Conservation (phyloP, 2,329 filamentous ascomycete genomes). For the Ascocoryne sarcoides region DNA sequence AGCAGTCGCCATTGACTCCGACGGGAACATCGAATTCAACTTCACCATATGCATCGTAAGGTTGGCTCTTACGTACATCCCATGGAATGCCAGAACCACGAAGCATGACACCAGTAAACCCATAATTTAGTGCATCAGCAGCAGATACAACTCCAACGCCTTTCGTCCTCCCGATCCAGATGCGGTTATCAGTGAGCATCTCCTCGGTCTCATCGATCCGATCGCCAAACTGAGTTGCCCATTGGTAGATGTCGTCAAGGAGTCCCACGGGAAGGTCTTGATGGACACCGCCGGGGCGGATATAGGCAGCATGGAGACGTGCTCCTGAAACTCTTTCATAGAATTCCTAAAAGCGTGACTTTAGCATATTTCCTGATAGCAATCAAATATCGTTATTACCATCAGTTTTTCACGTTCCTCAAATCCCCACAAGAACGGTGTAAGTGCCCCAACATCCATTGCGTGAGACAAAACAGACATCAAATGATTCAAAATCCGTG, state of each 20-base stretch:
- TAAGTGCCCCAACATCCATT: slow-evolving; percentile 97
- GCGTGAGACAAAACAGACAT: slow-evolving; percentile 97
- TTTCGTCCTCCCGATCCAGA: slow-evolving; percentile 92
- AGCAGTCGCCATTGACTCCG: slow-evolving; percentile 95
- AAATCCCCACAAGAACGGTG: slow-evolving; percentile 98
- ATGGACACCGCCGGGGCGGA: slow-evolving; percentile 91
- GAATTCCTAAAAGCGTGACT: slow-evolving; percentile 73
- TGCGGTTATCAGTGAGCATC: slow-evolving; percentile 97
- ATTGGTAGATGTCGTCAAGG: slow-evolving; percentile 98
- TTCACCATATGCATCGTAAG: slow-evolving; percentile 95
- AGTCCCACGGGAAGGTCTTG: slow-evolving; percentile 91
- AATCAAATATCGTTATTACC: slow-evolving; percentile 47
- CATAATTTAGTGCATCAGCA: slow-evolving; percentile 91
- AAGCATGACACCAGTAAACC: slow-evolving; percentile 96
- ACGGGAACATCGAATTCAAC: slow-evolving; percentile 98
- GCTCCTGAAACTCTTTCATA: slow-evolving; percentile 98
- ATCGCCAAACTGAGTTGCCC: slow-evolving; percentile 98
- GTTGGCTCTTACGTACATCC: slow-evolving; percentile 93
- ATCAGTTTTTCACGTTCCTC: slow-evolving; percentile 99
- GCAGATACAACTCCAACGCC: slow-evolving; percentile 87
- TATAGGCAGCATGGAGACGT: slow-evolving; percentile 92
- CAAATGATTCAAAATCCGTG: slow-evolving; percentile 87
- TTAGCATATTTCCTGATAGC: slow-evolving; percentile 15
- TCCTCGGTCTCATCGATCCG: slow-evolving; percentile 98
- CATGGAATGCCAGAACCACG: slow-evolving; percentile 92